Evolutionary conservation across 108 stramenopile species (phyloP), one percentile per base, ranked within the genome.

Genomic region (Craspedostauros australis): DNA sequence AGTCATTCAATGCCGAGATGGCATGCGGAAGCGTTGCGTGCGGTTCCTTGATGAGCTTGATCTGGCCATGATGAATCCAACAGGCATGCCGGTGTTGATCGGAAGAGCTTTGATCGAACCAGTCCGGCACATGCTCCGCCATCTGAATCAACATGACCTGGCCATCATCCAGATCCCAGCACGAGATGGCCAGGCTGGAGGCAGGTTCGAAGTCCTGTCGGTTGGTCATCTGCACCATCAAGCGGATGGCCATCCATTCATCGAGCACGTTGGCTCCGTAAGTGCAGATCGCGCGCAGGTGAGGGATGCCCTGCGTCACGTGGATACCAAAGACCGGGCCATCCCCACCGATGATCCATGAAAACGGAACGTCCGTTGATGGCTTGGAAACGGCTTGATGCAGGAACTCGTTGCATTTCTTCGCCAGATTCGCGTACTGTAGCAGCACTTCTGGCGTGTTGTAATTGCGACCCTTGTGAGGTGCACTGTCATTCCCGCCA

Each of bases 251-350:
- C 25, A 50, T 62, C 80, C 80, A 88, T 55, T 79, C 75, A 18
- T 82, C 86, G 24, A 58, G 54, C 6, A 82, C 59, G 39, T 63
- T 66, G 23, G 67, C 60, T 22, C 73, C 76, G 41, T 88, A 88
- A 21, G 50, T 61, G 52, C 71, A 81, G 31, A 66, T 58, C 12
- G 80, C 80, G 27, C 80, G 72, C 37, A 84, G 54, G 66, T 88
- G 86, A 7, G 82, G 78, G n/a, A 72, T 54, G 7, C 33, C 40
- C 16, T 55, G 31, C 12, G 37, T 42, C 0, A 61, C 36, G 44
- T 80, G 76, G 7, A 82, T 51, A n/a, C 82, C 86, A 60, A 88
- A 88, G 5, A 88, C 65, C 14, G 77, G 77, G 2, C 86, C 86
- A 51, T 88, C 86, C 12, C 79, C 86, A 12, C 86, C 82, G 21